Conservation (phyloP, 1,284 basidiomycete species). For the Porogramme epimiltina region DNA sequence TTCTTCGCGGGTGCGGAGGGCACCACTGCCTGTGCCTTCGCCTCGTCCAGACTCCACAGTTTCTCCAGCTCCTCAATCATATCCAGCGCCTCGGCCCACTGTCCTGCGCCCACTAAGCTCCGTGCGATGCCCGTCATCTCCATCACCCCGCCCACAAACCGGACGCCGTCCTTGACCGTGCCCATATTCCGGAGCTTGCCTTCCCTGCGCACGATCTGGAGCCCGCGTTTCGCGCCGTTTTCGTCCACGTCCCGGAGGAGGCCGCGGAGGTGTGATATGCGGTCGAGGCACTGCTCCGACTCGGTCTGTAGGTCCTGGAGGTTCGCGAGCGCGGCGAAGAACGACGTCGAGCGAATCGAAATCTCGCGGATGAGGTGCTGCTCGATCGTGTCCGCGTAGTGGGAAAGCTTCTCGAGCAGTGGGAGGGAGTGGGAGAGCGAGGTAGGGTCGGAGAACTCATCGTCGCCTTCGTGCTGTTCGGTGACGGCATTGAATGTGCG, state of each 20-base stretch:
- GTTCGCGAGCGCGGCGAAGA: constrained; percentile 96
- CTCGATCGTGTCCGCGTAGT: constrained; percentile 93
- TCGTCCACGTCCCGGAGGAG: constrained; percentile 81
- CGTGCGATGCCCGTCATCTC: constrained; percentile 76
- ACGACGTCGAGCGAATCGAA: constrained; percentile 85
- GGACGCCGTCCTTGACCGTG: constrained; percentile 62
- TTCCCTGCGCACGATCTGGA: constrained; percentile 73
- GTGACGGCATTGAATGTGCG: constrained; percentile 83
- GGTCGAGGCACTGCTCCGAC: constrained; percentile 79
- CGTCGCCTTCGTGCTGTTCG: constrained; percentile 44
- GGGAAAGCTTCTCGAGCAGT: constrained; percentile 89
- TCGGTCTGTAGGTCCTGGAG: constrained; percentile 91
- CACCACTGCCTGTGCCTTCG: constrained; percentile 3
- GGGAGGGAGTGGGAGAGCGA: constrained; percentile 68
- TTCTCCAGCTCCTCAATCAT: constrained; percentile 75
- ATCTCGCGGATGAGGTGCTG: constrained; percentile 95
- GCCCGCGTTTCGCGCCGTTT: constrained; percentile 74
- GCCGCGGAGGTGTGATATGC: constrained; percentile 73
- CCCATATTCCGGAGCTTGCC: constrained; percentile 63
- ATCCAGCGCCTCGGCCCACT: constrained; percentile 83
- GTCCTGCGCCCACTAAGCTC: constrained; percentile 75
- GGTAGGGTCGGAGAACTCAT: constrained; percentile 49
- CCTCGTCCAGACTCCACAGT: constrained; percentile 54
- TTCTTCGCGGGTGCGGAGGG: constrained; percentile 16
- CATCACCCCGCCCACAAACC: constrained; percentile 69